Evolutionary conservation across 2,329 filamentous ascomycete genomes (phyloP).

Genomic region (Colletotrichum liaoningense): DNA sequence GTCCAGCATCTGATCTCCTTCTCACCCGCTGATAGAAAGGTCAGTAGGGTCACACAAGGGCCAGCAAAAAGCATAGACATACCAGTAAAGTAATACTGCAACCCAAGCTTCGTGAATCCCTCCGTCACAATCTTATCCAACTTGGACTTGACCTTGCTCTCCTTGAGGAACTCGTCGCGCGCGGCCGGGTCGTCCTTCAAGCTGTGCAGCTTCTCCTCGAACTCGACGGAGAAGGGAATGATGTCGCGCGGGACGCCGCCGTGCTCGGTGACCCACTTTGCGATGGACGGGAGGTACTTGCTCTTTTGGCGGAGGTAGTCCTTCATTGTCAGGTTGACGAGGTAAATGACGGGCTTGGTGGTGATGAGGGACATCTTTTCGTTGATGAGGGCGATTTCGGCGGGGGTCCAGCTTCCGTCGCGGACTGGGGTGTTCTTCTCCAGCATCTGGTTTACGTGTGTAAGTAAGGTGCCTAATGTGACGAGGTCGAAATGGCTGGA

Average conservation of each 20-base stretch:
- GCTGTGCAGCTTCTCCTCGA: conserved; percentile 53
- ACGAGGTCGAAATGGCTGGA: too few species aligned
- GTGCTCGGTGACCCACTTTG: conserved; percentile 57
- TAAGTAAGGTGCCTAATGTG: too few species aligned
- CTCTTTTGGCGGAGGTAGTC: conserved; percentile 59
- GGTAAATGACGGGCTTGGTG: conserved; percentile 57
- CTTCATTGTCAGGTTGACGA: conserved; percentile 59
- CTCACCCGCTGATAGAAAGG: neutral
- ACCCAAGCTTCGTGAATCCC: neutral
- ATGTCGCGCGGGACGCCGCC: conserved; percentile 54
- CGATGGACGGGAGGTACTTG: conserved; percentile 57
- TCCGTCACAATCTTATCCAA: neutral
- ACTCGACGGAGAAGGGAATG: conserved; percentile 57
- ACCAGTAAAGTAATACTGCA: neutral
- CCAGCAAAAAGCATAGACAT: neutral
- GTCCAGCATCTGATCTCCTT: conserved; percentile 50
- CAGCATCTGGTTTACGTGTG: conserved; percentile 43
- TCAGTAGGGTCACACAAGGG: neutral
- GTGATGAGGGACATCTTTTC: conserved; percentile 59
- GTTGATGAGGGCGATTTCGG: conserved; percentile 57
- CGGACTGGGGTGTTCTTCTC: conserved; percentile 54
- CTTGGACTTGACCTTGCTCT: neutral
- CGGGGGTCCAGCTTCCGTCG: conserved; percentile 55
- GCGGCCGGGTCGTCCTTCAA: neutral
- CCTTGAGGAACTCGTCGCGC: neutral